Conservation (phyloP, 345 rosid species). For the Eucalyptus regnans region DNA sequence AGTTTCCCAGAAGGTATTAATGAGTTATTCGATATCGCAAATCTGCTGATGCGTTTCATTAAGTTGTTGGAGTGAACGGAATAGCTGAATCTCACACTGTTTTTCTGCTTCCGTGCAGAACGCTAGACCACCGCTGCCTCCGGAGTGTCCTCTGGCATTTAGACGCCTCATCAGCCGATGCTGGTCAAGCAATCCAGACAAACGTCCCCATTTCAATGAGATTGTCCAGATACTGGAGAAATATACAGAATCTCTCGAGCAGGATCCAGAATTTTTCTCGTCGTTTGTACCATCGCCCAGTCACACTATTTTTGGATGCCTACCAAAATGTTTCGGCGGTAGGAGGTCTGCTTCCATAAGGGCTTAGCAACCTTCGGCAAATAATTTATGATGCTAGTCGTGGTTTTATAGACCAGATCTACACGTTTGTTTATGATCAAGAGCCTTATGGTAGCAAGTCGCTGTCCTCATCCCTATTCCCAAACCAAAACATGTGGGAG, state of each 20-base stretch:
- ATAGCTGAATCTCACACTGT: neutral
- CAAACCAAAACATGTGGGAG: neutral
- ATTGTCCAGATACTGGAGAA: conserved; percentile 43
- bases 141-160: conserved; percentile 40
- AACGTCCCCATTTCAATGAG: conserved; percentile 50
- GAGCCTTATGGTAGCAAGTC: neutral
- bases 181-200: conserved; percentile 54
- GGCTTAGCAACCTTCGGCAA: neutral
- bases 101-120: conserved; percentile 20
- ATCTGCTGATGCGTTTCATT: neutral
- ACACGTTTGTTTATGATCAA: neutral
- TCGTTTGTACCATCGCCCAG: conserved; percentile 15
- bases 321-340: conserved; percentile 17
- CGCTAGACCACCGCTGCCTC: conserved; percentile 61
- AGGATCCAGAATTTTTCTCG: conserved; percentile 39
- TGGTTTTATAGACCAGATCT: neutral
- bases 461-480: neutral
- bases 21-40: neutral
- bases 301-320: conserved; percentile 13
- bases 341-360: conserved; percentile 2
- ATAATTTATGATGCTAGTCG: neutral
- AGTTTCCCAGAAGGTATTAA: conserved; percentile 66
- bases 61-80: neutral
- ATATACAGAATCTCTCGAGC: conserved; percentile 34
- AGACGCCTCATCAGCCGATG: conserved; percentile 43